Conservation (phyloP, 192 early-diverging fungal species). For the Coemansia sp. region DNA sequence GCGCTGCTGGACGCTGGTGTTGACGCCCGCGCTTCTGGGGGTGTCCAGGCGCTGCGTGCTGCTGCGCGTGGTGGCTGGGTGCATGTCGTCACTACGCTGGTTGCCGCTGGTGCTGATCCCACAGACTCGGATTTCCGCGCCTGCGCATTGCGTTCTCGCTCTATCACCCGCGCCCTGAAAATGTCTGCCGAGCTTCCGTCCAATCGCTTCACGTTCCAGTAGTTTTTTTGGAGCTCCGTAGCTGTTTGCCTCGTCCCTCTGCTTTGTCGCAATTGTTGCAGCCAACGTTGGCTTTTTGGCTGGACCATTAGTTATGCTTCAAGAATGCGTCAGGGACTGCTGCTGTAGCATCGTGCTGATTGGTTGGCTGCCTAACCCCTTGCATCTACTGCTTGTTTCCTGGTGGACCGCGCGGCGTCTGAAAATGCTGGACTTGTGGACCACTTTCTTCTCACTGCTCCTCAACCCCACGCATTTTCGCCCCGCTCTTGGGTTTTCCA, state of each 20-base stretch:
- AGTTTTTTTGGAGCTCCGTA: not conserved
- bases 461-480: not conserved
- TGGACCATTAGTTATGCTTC: not conserved
- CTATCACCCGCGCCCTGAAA: conserved; percentile 18
- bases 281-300: not conserved
- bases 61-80: conserved; percentile 45
- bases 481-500: not conserved
- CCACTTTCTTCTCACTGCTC: not conserved
- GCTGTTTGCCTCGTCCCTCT: not conserved
- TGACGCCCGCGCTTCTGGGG: not conserved
- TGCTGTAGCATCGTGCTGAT: too few species aligned
- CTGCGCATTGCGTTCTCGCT: conserved; percentile 29
- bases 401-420: not conserved
- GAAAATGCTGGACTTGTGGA: not conserved
- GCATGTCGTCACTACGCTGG: conserved; percentile 36
- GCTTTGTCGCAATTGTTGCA: too few species aligned
- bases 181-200: conserved; percentile 3
- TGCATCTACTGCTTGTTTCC: not conserved
- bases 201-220: conserved; percentile 4
- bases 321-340: not conserved
- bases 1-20: conserved; percentile 20
- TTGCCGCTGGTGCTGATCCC: conserved; percentile 37
- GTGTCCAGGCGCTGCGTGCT: conserved; percentile 32
- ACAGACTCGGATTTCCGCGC: conserved; percentile 28
- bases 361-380: not conserved